These are phyloP conservation scores for Oryza rufipogon DNA, from an alignment of 176 grass and related monocot species.

Conservation along the genomic window DNA sequence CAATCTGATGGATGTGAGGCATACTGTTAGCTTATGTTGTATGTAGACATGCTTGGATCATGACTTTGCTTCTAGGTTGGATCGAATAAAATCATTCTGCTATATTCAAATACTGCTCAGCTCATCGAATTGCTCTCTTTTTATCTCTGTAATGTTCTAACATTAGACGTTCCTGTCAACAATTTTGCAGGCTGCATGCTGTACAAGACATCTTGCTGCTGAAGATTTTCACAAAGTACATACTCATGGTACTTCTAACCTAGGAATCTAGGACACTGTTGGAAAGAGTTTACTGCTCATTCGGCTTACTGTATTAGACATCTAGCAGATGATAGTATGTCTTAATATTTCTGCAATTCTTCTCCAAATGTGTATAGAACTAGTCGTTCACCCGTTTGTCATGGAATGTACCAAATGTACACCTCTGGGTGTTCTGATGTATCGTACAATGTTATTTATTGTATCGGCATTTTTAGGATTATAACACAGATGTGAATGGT, in stretches of 20 bases:
- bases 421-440: slow-evolving; percentile 11
- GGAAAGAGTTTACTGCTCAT: slow-evolving; percentile 7
- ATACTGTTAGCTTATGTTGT: not conserved
- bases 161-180: not conserved
- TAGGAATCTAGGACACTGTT: slow-evolving; percentile 2
- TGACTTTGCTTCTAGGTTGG: not conserved
- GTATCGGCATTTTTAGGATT: not conserved
- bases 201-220: not conserved
- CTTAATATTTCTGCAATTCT: not conserved
- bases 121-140: not conserved
- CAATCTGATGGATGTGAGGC: not conserved
- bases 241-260: slow-evolving; percentile 34
- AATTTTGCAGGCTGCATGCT: slow-evolving; percentile 30
- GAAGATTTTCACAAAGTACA: slow-evolving; percentile 16
- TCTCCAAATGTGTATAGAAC: not conserved
- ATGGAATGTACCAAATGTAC: not conserved
- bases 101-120: slow-evolving; percentile 7
- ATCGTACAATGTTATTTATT: not conserved
- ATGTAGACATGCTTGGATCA: not conserved
- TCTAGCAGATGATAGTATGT: not conserved
- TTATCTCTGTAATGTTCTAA: not conserved
- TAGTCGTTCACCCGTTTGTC: not conserved
- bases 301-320: not conserved
- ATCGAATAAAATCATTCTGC: not conserved
- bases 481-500: slow-evolving; percentile 1